Evolutionary conservation across 78 protist species (phyloP).

Genomic region (Bodo saltans): DNA sequence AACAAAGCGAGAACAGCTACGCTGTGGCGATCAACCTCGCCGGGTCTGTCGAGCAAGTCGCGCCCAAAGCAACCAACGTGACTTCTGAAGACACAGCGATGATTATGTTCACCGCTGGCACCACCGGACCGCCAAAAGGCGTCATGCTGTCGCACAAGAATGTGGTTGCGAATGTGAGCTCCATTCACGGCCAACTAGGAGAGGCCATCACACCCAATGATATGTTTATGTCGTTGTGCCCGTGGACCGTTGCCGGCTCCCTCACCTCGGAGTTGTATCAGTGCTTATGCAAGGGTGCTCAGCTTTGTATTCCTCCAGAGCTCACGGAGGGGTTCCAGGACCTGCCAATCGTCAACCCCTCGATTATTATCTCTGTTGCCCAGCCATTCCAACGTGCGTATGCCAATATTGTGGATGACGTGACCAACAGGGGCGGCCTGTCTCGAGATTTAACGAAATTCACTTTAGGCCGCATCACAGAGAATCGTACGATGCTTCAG

Average conservation of each 20-base stretch:
- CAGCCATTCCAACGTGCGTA: not conserved
- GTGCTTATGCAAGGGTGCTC: not conserved
- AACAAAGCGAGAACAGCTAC: not conserved
- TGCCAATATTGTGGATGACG: not conserved
- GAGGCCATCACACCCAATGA: not conserved
- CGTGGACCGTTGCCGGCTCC: not conserved
- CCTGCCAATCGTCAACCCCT: not conserved
- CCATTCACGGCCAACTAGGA: not conserved
- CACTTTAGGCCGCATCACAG: not conserved
- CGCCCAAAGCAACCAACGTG: not conserved
- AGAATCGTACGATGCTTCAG: not conserved
- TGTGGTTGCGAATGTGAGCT: constrained; percentile 1
- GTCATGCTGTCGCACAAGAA: constrained; percentile 58
- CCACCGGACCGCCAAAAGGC: constrained; percentile 66
- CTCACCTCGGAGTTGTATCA: not conserved
- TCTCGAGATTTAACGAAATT: not conserved
- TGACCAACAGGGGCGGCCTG: not conserved
- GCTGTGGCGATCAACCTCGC: not conserved
- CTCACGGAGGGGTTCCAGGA: not conserved
- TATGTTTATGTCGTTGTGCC: not conserved
- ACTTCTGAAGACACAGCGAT: not conserved
- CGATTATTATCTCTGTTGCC: not conserved
- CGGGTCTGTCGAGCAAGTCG: not conserved
- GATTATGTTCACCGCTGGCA: constrained; percentile 46
- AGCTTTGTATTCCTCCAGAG: not conserved